Conservation (phyloP, 2,329 filamentous ascomycete genomes). For the Fusarium papillatum region DNA sequence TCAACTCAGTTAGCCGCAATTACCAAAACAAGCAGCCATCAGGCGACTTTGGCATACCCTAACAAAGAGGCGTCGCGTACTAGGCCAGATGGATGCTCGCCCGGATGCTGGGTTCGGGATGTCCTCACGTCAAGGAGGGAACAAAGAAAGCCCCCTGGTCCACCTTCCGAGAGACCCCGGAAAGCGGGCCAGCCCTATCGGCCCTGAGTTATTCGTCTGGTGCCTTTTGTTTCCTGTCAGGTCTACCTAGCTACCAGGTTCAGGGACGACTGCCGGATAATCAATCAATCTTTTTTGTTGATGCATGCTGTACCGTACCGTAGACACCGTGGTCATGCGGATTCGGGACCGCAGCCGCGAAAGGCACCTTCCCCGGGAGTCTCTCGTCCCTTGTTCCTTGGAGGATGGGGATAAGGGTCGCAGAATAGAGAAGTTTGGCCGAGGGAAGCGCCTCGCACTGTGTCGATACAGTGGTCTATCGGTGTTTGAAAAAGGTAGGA, state of each 20-base stretch:
- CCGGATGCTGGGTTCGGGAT: not conserved
- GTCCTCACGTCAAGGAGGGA: constrained; percentile 9
- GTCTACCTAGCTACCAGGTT: not conserved
- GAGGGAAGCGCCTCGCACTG: constrained; percentile 31
- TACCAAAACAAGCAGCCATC: constrained; percentile 30
- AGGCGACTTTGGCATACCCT: constrained; percentile 30
- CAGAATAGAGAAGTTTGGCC: constrained; percentile 3
- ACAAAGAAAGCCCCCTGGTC: not conserved
- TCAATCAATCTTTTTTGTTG: not conserved
- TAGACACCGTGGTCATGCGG: not conserved
- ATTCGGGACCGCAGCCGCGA: constrained; percentile 4
- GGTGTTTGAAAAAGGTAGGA: constrained; percentile 2
- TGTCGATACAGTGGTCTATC: constrained; percentile 11
- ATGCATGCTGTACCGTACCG: not conserved
- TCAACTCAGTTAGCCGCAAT: constrained; percentile 32
- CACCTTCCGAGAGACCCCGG: constrained; percentile 2
- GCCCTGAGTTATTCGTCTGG: not conserved
- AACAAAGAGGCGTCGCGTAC: constrained; percentile 1
- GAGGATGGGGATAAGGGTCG: constrained; percentile 3
- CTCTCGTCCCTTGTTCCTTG: constrained; percentile 6
- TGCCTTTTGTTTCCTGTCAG: constrained; percentile 23
- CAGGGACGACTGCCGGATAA: not conserved
- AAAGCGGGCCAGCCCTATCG: constrained; percentile 28
- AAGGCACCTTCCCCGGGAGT: constrained; percentile 5
- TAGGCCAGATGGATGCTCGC: not conserved